Percentiles rank a stretch among this genome's conserved stretches.
Conservation (phyloP, 2,329 filamentous ascomycete genomes). For the Paraphaeosphaeria sporulosa region DNA sequence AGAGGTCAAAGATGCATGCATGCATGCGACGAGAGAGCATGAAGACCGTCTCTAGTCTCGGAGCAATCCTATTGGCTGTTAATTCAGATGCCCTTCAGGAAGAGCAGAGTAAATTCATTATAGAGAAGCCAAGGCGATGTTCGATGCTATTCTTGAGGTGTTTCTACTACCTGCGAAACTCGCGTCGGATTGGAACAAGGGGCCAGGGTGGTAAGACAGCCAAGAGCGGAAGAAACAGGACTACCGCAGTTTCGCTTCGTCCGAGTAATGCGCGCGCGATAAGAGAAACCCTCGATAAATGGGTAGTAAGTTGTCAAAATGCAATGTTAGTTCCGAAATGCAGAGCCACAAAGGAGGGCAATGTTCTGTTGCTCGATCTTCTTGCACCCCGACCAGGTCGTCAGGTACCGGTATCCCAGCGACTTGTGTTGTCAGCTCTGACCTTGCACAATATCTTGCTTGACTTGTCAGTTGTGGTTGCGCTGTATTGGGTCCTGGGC, state of each 20-base stretch:
- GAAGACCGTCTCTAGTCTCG: neutral
- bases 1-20: neutral
- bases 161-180: slow-evolving; percentile 4
- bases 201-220: neutral
- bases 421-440: neutral
- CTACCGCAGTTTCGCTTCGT: neutral
- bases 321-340: neutral
- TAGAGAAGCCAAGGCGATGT: neutral
- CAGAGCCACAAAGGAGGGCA: neutral
- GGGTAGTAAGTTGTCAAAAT: neutral
- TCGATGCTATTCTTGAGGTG: neutral
- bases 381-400: neutral
- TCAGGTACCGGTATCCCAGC: neutral
- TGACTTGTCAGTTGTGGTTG: neutral
- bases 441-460: neutral
- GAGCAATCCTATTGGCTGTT: neutral
- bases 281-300: neutral
- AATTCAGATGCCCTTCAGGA: neutral
- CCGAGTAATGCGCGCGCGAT: neutral
- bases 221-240: neutral
- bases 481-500: neutral
- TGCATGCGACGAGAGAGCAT: neutral
- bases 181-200: neutral
- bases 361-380: neutral
- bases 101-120: neutral